A percentile compares a stretch with the other conserved stretches of the same genome.
Evolutionary conservation across 192 early-diverging fungal species (phyloP).

Genomic region (Irineochytrium annulatum): DNA sequence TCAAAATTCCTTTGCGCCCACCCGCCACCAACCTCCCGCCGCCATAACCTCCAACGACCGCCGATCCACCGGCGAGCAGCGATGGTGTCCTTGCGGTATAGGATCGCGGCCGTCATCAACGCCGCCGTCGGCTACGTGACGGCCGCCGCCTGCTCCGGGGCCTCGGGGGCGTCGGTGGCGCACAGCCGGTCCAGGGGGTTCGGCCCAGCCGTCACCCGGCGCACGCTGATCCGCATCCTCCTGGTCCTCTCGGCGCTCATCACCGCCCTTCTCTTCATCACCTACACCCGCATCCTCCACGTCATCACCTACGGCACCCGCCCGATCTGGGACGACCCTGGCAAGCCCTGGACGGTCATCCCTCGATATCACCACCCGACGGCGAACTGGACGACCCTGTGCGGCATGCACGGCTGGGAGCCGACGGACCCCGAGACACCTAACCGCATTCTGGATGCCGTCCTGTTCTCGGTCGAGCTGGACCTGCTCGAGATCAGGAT

Average conservation of each 20-base stretch:
- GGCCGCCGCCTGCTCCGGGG: not conserved
- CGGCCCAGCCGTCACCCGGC: not conserved
- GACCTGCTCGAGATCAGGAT: constrained; percentile 58
- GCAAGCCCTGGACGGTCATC: not conserved
- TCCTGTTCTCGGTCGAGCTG: constrained; percentile 60
- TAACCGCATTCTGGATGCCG: constrained; percentile 49
- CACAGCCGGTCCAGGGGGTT: not conserved
- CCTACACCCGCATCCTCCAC: not conserved
- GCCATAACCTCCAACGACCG: no score
- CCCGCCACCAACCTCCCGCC: no score
- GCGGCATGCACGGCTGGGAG: constrained; percentile 51
- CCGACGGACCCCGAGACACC: not conserved
- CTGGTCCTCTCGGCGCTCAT: not conserved
- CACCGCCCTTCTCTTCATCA: not conserved
- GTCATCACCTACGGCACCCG: constrained; percentile 19
- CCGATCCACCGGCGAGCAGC: no score
- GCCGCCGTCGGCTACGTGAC: not conserved
- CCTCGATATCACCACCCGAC: not conserved
- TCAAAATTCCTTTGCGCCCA: no score
- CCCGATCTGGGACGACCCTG: constrained; percentile 18
- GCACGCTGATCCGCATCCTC: not conserved
- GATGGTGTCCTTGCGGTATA: not conserved
- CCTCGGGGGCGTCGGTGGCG: not conserved
- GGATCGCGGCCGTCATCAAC: not conserved
- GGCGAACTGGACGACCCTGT: constrained; percentile 1